Evolutionary conservation across 495 filamentous ascomycete genomes (phyloP), one percentile per base, ranked within the genome.

Genomic region (Daldinia vernicosa): DNA sequence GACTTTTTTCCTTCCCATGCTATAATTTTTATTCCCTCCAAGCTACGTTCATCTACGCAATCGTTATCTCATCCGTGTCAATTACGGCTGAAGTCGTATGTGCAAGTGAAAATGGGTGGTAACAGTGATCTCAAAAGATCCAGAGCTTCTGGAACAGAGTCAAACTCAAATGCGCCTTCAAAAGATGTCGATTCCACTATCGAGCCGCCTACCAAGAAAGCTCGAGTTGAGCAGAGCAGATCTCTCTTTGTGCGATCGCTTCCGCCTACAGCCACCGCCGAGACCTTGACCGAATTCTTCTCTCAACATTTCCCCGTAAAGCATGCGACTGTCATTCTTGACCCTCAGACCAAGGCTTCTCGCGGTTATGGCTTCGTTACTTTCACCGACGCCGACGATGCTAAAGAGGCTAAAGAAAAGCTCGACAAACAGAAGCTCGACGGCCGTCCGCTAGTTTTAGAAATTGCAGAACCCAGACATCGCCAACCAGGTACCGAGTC

Each of bases 301-400:
- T 99, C 95, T 4, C 89, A 97, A 78, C 89, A 91, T 60, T 98
- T 93, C 76, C 93, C 97, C 24, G 85, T 98, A 76, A 98, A 97
- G 77, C 95, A 98, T 79, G 95, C 95, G 57, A 91, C 90, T 5
- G 93, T 93, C 12, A 92, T 99, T 19, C 81, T 87, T 33, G 94
- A 98, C 77, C 86, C 90, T 1, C 80, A 85, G 64, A 95, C 93
- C 6, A 97, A 97, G 74, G 80, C 87, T 53, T 97, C 92, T 19
- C 91, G 93, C 71, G 95, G 95, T 9, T 99, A 92, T 79, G 95
- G 95, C 54, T 99, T 99, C 80, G 94, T 98, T 52, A 97, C 95
- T 12, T 97, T 98, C 74, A 90, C 94, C 74, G 95, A 98, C 74
- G 84, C 91, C 56, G 93, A 97, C 66, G 95, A 99, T 80, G 94